Evolutionary conservation across 2,329 filamentous ascomycete species (phyloP).

Genomic region (Aspergillus fructus): DNA sequence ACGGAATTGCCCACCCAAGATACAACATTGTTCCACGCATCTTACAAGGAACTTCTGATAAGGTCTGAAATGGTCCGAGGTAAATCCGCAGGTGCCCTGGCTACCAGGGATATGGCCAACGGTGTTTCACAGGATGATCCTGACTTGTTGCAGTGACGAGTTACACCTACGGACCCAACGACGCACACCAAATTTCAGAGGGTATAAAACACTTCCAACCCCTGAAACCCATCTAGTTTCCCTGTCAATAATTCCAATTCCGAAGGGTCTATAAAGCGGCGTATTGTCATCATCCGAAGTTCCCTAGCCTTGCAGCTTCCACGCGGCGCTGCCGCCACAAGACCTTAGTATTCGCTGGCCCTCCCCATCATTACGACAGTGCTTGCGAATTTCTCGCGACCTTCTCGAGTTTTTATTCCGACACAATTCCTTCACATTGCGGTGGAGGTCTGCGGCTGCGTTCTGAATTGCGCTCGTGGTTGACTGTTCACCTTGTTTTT

Average conservation of each 20-base stretch:
- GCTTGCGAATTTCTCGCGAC: neutral
- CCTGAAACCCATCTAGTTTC: neutral
- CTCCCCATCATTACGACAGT: conserved; percentile 2
- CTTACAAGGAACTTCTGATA: neutral
- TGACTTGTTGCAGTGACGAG: conserved; percentile 13
- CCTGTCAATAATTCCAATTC: neutral
- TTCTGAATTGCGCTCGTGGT: neutral
- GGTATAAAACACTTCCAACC: conserved; percentile 8
- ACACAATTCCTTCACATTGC: neutral
- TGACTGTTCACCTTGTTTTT: neutral
- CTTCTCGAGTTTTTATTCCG: neutral
- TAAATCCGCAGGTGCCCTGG: no score
- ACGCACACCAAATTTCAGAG: neutral
- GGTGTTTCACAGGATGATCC: conserved; percentile 8
- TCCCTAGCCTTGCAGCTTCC: conserved; percentile 1
- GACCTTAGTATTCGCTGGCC: neutral
- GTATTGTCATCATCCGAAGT: neutral
- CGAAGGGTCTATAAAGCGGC: neutral
- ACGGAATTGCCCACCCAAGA: neutral
- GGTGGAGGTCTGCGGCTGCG: neutral
- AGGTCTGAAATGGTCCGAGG: neutral
- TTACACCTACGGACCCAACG: neutral
- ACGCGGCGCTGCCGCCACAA: conserved; percentile 5
- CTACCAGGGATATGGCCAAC: neutral
- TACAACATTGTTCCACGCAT: conserved; percentile 3